Evolutionary conservation across 441 rosid genomes (phyloP).

Genomic region (Gossypium aridum): DNA sequence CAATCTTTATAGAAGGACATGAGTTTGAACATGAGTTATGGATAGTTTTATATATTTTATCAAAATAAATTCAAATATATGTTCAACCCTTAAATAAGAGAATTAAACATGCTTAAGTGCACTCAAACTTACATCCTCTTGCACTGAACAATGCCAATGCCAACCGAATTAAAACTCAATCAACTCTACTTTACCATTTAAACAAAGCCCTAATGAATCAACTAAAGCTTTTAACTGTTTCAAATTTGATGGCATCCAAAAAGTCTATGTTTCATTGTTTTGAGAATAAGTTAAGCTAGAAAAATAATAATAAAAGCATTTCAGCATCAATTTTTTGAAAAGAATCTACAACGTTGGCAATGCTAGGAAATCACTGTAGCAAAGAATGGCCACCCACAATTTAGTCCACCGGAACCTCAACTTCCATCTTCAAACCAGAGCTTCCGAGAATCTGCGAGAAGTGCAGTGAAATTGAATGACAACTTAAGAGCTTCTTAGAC

Average conservation of each 20-base stretch:
- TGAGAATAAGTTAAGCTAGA: background rate
- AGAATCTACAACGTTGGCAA: background rate
- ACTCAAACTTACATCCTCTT: background rate
- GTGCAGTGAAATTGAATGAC: background rate
- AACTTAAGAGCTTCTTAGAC: slow-evolving; percentile 3
- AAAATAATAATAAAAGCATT: background rate
- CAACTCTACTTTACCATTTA: background rate
- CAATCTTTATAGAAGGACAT: background rate
- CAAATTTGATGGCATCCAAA: background rate
- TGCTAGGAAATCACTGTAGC: background rate
- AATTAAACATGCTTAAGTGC: too few relatives aligned
- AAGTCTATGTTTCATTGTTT: background rate
- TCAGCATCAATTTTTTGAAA: background rate
- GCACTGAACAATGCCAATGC: too few relatives aligned
- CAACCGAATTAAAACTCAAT: background rate
- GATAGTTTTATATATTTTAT: too few relatives aligned
- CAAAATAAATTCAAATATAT: too few relatives aligned
- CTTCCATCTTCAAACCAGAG: slow-evolving; percentile 55
- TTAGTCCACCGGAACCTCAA: slow-evolving; percentile 66
- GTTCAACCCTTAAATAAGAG: background rate
- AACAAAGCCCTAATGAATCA: background rate
- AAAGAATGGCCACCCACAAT: background rate
- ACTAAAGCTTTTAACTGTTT: background rate
- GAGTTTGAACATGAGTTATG: background rate
- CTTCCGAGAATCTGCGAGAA: slow-evolving; percentile 42